Evolutionary conservation across 169 alveolate species (phyloP), one percentile per base, ranked within the genome.

Genomic region (Eimeria maxima): DNA sequence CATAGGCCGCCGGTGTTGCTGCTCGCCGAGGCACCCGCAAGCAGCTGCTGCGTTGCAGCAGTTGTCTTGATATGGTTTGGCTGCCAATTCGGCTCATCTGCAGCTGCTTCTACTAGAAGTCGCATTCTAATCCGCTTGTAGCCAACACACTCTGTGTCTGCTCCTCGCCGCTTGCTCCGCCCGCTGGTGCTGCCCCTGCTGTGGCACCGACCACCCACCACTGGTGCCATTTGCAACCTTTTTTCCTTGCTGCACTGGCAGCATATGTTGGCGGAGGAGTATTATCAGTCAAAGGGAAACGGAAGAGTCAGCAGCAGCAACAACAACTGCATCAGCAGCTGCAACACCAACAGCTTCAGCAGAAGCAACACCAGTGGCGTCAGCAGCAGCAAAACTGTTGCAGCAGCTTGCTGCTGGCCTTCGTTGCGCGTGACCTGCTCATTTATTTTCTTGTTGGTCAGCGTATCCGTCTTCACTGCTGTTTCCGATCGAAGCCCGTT

Each of bases 21-120:
- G 88, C 88, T 44, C 88, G 88, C 88, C 65, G 88, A 44, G 88
- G 88, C 88, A 50, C 42, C 88, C 65, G 88, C 88, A 50, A 45
- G 88, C 65, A 78, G 88, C 88, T 78, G 88, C 88, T 24, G 65
- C 88, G 88, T 67, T 78, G 88, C 88, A 44, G 88, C 88, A 24
- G 67, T 78, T 78, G 88, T 78, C 88, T 45, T 78, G 65, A 4
- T 5, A 45, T 24, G 47, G 7, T 45, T 45, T 45, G 65, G 45
- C 47, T 78, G 65, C 65, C 44, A 4, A 45, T 78, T 50, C 42
- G 88, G 45, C 67, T 24, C 88, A 73, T 47, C 4, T 78, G 3
- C 47, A 50, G 88, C 63, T 78, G 16, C 38, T 44, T 50, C 88
- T 47, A 27, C 8, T 47, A 78, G 88, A 44, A 45, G 65, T 78